Evolutionary conservation across 1,284 basidiomycete genomes (phyloP).

Genomic region (Sanghuangporus baumii): DNA sequence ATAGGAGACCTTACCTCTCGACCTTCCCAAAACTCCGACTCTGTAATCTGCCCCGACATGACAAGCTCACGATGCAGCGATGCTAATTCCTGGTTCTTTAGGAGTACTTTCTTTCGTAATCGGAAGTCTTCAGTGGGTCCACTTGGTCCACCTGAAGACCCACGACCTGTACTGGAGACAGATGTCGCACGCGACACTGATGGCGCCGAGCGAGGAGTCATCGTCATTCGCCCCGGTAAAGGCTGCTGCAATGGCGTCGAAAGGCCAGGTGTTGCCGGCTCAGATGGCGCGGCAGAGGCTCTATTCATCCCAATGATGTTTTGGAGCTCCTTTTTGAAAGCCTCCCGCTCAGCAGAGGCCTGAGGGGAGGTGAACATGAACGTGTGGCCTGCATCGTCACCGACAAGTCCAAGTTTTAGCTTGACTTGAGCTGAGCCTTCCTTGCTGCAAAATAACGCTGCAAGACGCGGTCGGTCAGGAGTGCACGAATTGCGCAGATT

Average conservation of each 20-base stretch:
- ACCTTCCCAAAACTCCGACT: slow-evolving; percentile 94
- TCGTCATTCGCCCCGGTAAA: background rate
- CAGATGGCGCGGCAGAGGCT: slow-evolving; percentile 23
- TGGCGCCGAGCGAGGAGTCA: slow-evolving; percentile 1
- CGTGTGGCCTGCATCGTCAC: slow-evolving; percentile 66
- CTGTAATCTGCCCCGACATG: slow-evolving; percentile 77
- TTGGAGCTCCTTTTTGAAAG: slow-evolving; percentile 73
- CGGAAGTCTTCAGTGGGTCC: slow-evolving; percentile 63
- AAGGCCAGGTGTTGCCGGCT: slow-evolving; percentile 21
- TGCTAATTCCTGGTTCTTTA: slow-evolving; percentile 71
- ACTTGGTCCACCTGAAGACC: slow-evolving; percentile 48
- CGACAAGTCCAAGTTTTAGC: slow-evolving; percentile 62
- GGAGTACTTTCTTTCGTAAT: slow-evolving; percentile 73
- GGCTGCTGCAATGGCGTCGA: slow-evolving; percentile 19
- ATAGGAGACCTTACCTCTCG: slow-evolving; percentile 58
- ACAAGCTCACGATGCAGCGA: slow-evolving; percentile 83
- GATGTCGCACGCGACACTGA: slow-evolving; percentile 50
- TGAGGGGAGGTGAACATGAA: slow-evolving; percentile 73
- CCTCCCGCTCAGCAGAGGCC: slow-evolving; percentile 65
- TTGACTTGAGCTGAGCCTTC: slow-evolving; percentile 70
- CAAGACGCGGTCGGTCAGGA: slow-evolving; percentile 1
- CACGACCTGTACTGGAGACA: slow-evolving; percentile 49
- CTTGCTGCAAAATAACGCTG: slow-evolving; percentile 80
- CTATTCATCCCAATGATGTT: slow-evolving; percentile 69
- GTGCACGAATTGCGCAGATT: slow-evolving; percentile 7